These are phyloP conservation scores for Nothophoma quercina DNA, from an alignment of 2,329 filamentous ascomycete genomes.

Conservation along the genomic window DNA sequence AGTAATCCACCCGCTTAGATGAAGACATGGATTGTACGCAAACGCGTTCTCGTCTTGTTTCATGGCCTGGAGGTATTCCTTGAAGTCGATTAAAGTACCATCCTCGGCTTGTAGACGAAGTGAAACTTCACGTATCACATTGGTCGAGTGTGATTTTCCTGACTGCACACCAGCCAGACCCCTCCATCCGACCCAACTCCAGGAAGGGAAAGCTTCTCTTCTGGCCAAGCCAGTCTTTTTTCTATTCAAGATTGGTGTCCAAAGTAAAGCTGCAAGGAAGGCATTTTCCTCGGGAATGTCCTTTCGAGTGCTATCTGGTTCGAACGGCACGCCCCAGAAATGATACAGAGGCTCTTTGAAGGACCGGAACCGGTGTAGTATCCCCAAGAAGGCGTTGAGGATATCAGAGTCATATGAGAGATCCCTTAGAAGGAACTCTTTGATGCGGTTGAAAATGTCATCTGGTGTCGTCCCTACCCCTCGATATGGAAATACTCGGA, in stretches of 20 bases:
- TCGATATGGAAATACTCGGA: not conserved
- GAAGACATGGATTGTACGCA: no score
- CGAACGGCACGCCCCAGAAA: constrained; percentile 5
- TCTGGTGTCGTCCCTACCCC: not conserved
- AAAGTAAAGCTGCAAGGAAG: constrained; percentile 1
- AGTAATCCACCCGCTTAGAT: no score
- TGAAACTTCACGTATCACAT: no score
- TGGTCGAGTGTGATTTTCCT: no score
- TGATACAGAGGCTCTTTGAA: not conserved
- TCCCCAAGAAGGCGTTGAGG: not conserved
- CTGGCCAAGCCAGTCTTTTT: not conserved
- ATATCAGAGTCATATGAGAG: constrained; percentile 1
- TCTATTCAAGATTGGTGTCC: not conserved
- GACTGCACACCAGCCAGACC: not conserved
- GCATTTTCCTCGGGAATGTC: not conserved
- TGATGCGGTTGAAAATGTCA: not conserved
- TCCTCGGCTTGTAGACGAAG: no score
- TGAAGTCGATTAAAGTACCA: no score
- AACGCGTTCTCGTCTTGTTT: no score
- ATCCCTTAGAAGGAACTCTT: not conserved
- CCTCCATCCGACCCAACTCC: constrained; percentile 7
- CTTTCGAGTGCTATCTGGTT: not conserved
- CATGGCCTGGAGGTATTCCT: no score
- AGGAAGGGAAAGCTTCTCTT: not conserved
- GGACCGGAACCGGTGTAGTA: not conserved